A percentile compares a stretch with the other conserved stretches of the same genome.
Conservation (phyloP, 2,329 filamentous ascomycete species). For the Fonsecaea nubica region DNA sequence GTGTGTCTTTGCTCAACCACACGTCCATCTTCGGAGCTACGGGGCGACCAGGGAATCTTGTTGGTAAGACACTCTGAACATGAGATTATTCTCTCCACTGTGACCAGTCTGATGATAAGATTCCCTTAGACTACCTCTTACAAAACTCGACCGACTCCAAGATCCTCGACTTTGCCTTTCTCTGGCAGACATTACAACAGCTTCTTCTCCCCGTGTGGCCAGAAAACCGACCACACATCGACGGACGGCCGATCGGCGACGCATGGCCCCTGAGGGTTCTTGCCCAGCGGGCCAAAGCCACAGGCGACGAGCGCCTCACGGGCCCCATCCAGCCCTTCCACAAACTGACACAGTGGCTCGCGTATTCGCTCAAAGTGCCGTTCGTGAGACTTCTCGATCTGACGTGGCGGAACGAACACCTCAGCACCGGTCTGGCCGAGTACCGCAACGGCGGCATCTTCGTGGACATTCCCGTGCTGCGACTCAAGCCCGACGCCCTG, state of each 20-base stretch:
- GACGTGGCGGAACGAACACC: conserved; percentile 2
- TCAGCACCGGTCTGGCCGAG: conserved; percentile 18
- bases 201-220: conserved; percentile 21
- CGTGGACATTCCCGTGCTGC: conserved; percentile 18
- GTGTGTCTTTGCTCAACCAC: background rate
- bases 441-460: conserved; percentile 24
- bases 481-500: conserved; percentile 1
- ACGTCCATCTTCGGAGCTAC: conserved; percentile 6
- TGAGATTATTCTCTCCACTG: background rate
- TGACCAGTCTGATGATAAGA: background rate
- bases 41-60: conserved; percentile 21
- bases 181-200: conserved; percentile 18
- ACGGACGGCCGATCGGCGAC: conserved; percentile 15
- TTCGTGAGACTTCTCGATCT: conserved; percentile 8
- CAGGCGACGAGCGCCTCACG: background rate
- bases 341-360: conserved; percentile 21
- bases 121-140: conserved; percentile 12
- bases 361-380: conserved; percentile 19
- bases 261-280: conserved; percentile 22
- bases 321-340: conserved; percentile 20
- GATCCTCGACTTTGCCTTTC: conserved; percentile 7
- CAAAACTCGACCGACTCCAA: background rate
- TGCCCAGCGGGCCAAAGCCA: background rate
- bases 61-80: conserved; percentile 6
- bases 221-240: conserved; percentile 13